A percentile compares a stretch with the other conserved stretches of the same genome.
Evolutionary conservation across 306 rosid genomes (phyloP).

Genomic region (Rosa persica): DNA sequence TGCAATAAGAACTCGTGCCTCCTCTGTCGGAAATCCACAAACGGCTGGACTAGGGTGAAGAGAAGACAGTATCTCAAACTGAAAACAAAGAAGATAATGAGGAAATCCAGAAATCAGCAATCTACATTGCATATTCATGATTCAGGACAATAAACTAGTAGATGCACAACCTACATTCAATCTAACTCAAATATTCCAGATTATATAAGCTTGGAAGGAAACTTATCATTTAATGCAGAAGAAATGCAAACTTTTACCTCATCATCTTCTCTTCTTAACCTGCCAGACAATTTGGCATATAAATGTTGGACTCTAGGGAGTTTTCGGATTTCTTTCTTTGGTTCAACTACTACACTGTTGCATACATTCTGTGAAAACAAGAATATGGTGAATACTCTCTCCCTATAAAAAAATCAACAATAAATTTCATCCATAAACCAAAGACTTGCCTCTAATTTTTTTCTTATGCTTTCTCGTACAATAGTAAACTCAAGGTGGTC

Average conservation of each 20-base stretch:
- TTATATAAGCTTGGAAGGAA: constrained; percentile 4
- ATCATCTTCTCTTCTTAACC: constrained; percentile 70
- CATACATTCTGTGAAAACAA: constrained; percentile 63
- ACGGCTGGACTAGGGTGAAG: constrained; percentile 98
- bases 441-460: constrained; percentile 73
- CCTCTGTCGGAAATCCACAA: constrained; percentile 95
- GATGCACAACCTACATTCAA: background rate
- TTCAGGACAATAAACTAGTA: constrained; percentile 15
- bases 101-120: constrained; percentile 12
- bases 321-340: constrained; percentile 69
- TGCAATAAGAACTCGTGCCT: constrained; percentile 75
- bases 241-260: constrained; percentile 59
- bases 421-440: background rate
- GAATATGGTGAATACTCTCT: background rate
- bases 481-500: constrained; percentile 88
- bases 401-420: background rate
- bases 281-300: constrained; percentile 69
- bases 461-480: constrained; percentile 76
- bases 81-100: constrained; percentile 19
- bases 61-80: constrained; percentile 80
- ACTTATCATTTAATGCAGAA: background rate
- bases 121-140: background rate
- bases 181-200: constrained; percentile 10
- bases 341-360: constrained; percentile 54
- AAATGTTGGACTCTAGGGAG: constrained; percentile 89